Evolutionary conservation across 306 rosid genomes (phyloP).

Genomic region (Quercus aquifolioides): DNA sequence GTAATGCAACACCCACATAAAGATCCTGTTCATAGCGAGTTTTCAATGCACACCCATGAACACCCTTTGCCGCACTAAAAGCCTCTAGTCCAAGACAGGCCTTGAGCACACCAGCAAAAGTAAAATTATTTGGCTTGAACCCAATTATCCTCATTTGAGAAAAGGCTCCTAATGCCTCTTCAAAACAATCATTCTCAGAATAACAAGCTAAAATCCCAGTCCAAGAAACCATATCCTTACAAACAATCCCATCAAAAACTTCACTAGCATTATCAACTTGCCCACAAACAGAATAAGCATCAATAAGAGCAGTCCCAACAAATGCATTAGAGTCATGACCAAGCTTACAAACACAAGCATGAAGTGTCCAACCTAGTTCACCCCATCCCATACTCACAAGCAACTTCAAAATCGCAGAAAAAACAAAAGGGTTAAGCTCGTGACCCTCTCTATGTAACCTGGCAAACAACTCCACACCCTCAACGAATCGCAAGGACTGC

Average conservation of each 20-base stretch:
- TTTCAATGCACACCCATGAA: constrained; percentile 40
- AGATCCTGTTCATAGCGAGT: constrained; percentile 35
- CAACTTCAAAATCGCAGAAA: constrained; percentile 36
- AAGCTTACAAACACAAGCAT: constrained; percentile 40
- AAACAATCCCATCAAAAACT: constrained; percentile 34
- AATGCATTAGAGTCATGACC: constrained; percentile 36
- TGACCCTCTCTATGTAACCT: constrained; percentile 47
- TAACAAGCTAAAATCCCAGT: constrained; percentile 47
- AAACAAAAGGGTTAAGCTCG: constrained; percentile 45
- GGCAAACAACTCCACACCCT: constrained; percentile 31
- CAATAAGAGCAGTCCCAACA: constrained; percentile 49
- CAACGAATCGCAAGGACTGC: constrained; percentile 17
- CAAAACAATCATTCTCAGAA: constrained; percentile 38
- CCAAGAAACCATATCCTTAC: constrained; percentile 57
- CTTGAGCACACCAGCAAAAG: constrained; percentile 43
- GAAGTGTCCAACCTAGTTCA: constrained; percentile 34
- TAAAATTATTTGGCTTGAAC: constrained; percentile 49
- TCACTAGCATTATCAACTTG: constrained; percentile 26
- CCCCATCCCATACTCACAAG: constrained; percentile 42
- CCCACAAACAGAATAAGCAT: constrained; percentile 48
- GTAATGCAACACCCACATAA: constrained; percentile 46
- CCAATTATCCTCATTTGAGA: constrained; percentile 35
- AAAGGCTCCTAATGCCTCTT: constrained; percentile 37
- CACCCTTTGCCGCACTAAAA: constrained; percentile 29
- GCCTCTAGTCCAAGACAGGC: constrained; percentile 41